A percentile compares a stretch with the other conserved stretches of the same genome.
These are phyloP conservation scores for Nematocida ironsii DNA, from an alignment of 371 early-diverging fungal species.

Conservation along the genomic window DNA sequence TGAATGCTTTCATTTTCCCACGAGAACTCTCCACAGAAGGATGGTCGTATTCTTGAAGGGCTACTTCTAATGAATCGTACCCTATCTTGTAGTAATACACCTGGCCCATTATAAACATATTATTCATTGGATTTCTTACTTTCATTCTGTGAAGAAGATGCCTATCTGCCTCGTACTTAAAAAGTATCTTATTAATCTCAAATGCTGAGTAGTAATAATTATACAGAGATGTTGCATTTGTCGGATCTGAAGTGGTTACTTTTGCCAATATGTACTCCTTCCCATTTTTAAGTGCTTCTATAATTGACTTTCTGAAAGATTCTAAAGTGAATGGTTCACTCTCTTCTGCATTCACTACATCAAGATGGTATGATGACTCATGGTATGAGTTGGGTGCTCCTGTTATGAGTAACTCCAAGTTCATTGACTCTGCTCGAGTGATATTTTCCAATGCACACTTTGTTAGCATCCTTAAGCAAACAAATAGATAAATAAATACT, in stretches of 20 bases:
- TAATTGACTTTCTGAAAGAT: slow-evolving; percentile 73
- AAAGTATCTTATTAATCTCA: slow-evolving; percentile 77
- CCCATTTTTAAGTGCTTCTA: slow-evolving; percentile 71
- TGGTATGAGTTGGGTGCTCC: slow-evolving; percentile 67
- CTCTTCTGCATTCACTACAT: slow-evolving; percentile 72
- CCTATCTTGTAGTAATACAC: slow-evolving; percentile 73
- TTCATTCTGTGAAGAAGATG: slow-evolving; percentile 75
- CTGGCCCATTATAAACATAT: slow-evolving; percentile 76
- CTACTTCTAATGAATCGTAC: slow-evolving; percentile 62
- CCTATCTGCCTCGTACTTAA: slow-evolving; percentile 73
- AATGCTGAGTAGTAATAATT: slow-evolving; percentile 76
- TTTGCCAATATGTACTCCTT: slow-evolving; percentile 77
- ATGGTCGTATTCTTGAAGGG: slow-evolving; percentile 69
- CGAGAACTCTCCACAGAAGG: slow-evolving; percentile 32
- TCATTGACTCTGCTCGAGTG: slow-evolving; percentile 54
- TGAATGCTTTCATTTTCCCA: slow-evolving; percentile 50
- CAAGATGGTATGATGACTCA: slow-evolving; percentile 60
- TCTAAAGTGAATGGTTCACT: slow-evolving; percentile 79
- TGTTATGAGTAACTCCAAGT: slow-evolving; percentile 62
- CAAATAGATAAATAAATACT: slow-evolving; percentile 57
- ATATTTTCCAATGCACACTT: slow-evolving; percentile 48
- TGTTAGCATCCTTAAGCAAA: slow-evolving; percentile 52
- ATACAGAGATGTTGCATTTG: slow-evolving; percentile 71
- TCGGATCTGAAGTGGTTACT: slow-evolving; percentile 76
- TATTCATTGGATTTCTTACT: slow-evolving; percentile 77